Base-by-base conservation (phyloP, 2,329 filamentous ascomycete species). In the Orbilia ellipsospora region DNA sequence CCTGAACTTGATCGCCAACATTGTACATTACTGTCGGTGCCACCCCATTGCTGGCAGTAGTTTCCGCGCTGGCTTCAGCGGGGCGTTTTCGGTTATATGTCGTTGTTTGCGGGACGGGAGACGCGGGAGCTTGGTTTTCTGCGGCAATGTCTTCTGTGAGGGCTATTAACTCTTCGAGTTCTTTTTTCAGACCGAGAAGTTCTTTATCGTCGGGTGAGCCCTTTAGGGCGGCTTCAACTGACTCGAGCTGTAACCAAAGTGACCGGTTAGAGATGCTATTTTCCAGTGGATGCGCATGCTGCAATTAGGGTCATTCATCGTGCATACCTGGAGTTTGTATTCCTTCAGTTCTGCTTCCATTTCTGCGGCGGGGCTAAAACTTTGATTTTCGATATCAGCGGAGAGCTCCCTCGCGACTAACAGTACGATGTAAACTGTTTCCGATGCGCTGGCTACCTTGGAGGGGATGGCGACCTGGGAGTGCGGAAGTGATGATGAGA, bases 1-100 rank as follows among this genome's bases (percentile, higher is more conserved):
- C 95, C 82, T 95, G 86, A 64, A 97, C 92, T 36, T 86, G 91
- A 80, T 99, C 95, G 81, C 97, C 97, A 78, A 97, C 92, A 78
- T 78, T 78, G 78, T 79, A 80, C 68, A 76, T 78, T 77, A 77
- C 66, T 69, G 91, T n/a, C 86, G 83, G 54, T 86, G 84, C 51
- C 86, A 83, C 60, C 86, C 73, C 79, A 84, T 82, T 79, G 15
- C 66, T 80, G 60, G 80, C 80, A 62, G 80, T 57, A 65, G 80
- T 55, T 81, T 81, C 77, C 82, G 81, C 75, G 82, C 78, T 77
- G 82, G 81, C 82, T 80, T 73, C 84, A 83, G 54, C 84, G 80
- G 61, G 72, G 16, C 72, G 72, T 55, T 76, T 76, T 48, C 66
- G 64, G 48, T 59, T 69, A 18, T 20, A 18, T 16, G 23, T 50